Evolutionary conservation across 371 early-diverging fungal species (phyloP).

Genomic region (Saksenaea oblongispora): DNA sequence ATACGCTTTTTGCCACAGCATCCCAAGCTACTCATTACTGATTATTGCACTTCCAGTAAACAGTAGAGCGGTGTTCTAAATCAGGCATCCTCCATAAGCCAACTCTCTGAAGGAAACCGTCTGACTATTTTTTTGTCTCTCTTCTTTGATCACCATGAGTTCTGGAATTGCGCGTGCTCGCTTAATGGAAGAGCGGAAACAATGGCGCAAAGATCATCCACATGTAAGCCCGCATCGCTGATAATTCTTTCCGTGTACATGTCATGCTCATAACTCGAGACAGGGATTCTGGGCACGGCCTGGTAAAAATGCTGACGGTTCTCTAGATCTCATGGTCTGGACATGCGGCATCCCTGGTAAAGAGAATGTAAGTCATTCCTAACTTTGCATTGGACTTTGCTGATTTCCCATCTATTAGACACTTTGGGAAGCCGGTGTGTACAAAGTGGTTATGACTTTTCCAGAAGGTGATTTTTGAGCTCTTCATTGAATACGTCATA

Average conservation of each 20-base stretch:
- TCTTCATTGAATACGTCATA: neutral
- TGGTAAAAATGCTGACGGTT: conserved; percentile 78
- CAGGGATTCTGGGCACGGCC: conserved; percentile 90
- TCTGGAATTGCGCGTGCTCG: conserved; percentile 78
- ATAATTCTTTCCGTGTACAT: neutral
- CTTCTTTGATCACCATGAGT: conserved; percentile 40
- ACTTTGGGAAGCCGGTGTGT: conserved; percentile 96
- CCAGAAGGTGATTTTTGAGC: conserved; percentile 71
- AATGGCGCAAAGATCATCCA: conserved; percentile 97
- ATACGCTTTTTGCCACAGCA: too few relatives aligned
- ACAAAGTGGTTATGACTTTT: conserved; percentile 89
- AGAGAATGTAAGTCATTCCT: conserved; percentile 48
- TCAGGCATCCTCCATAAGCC: neutral
- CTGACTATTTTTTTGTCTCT: neutral
- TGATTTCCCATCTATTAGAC: conserved; percentile 57
- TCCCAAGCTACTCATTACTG: too few relatives aligned
- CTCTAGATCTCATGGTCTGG: conserved; percentile 90
- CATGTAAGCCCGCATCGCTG: conserved; percentile 55
- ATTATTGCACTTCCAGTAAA: neutral
- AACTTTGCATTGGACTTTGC: neutral
- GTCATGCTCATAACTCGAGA: neutral
- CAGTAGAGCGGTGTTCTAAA: neutral
- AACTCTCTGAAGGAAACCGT: neutral
- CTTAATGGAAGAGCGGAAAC: conserved; percentile 93
- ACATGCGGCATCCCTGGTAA: conserved; percentile 95